These are phyloP conservation scores for Xenosphaeropsis pyriputrescens DNA, from an alignment of 2,329 filamentous ascomycete species.

Conservation along the genomic window DNA sequence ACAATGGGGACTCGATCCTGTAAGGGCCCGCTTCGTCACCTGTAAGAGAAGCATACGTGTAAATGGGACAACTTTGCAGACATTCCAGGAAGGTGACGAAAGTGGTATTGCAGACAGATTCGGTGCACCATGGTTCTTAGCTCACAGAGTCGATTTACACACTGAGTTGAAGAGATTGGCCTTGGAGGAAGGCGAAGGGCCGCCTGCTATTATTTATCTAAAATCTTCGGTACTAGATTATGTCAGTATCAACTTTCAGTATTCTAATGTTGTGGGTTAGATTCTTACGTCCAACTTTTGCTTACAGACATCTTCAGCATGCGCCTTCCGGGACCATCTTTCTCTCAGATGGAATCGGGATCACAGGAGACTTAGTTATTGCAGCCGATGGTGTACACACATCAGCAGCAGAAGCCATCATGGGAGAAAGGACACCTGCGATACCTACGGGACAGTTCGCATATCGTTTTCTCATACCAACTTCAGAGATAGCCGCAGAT, in stretches of 20 bases:
- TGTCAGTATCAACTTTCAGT: conserved; percentile 10
- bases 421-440: conserved; percentile 7
- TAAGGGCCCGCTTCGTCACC: conserved; percentile 9
- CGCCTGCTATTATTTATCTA: conserved; percentile 11
- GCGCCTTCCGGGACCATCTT: too few species aligned
- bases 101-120: conserved; percentile 5
- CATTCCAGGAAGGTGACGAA: conserved; percentile 5
- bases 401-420: conserved; percentile 6
- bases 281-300: too few species aligned
- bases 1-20: conserved; percentile 20
- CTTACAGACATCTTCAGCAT: too few species aligned
- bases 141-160: conserved; percentile 25
- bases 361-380: conserved; percentile 19
- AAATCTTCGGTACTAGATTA: conserved; percentile 3
- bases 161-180: conserved; percentile 19
- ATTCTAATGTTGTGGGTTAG: too few species aligned
- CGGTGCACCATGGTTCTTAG: conserved; percentile 9
- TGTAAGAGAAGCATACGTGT: conserved; percentile 7
- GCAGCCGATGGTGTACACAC: conserved; percentile 20
- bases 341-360: conserved; percentile 14
- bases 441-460: conserved; percentile 11
- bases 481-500: conserved; percentile 14
- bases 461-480: conserved; percentile 20
- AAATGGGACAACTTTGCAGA: conserved; percentile 4
- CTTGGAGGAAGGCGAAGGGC: conserved; percentile 9